Percentiles rank a stretch among this genome's conserved stretches.
These are phyloP conservation scores for Sisymbrium altissimum DNA, from an alignment of 345 rosid genomes.

Conservation along the genomic window DNA sequence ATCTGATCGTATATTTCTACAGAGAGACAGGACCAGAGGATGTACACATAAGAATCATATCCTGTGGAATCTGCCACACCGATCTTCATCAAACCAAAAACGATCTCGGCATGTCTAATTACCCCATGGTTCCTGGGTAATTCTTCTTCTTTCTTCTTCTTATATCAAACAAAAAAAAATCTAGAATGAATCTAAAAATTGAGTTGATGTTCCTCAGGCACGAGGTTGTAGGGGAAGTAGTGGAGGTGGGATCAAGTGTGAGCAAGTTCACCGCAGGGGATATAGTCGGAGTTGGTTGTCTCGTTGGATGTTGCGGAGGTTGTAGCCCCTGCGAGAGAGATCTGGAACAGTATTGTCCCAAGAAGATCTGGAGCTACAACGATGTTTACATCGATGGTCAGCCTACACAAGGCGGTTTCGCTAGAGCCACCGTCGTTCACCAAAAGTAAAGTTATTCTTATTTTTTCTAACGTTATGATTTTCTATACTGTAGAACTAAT, in stretches of 20 bases:
- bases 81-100: conserved; percentile 69
- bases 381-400: conserved; percentile 51
- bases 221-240: conserved; percentile 75
- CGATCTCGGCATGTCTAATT: conserved; percentile 57
- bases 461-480: background rate
- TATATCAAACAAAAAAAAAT: background rate
- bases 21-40: conserved; percentile 76
- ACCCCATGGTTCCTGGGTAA: conserved; percentile 87
- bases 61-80: conserved; percentile 72
- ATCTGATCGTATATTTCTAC: conserved; percentile 3
- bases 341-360: conserved; percentile 56
- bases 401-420: conserved; percentile 57
- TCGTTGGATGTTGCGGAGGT: conserved; percentile 54
- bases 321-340: conserved; percentile 50
- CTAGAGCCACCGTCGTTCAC: conserved; percentile 48
- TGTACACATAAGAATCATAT: conserved; percentile 53
- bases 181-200: background rate
- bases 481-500: background rate
- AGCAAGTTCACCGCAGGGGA: conserved; percentile 50
- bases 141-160: background rate
- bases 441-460: conserved; percentile 44
- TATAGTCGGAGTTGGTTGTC: conserved; percentile 55
- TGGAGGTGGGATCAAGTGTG: conserved; percentile 62
- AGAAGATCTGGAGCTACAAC: conserved; percentile 56
- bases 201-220: conserved; percentile 41